phyloP scores from a whole-genome alignment of 805 yeast species.

The Metschnikowia peoriensis region DNA sequence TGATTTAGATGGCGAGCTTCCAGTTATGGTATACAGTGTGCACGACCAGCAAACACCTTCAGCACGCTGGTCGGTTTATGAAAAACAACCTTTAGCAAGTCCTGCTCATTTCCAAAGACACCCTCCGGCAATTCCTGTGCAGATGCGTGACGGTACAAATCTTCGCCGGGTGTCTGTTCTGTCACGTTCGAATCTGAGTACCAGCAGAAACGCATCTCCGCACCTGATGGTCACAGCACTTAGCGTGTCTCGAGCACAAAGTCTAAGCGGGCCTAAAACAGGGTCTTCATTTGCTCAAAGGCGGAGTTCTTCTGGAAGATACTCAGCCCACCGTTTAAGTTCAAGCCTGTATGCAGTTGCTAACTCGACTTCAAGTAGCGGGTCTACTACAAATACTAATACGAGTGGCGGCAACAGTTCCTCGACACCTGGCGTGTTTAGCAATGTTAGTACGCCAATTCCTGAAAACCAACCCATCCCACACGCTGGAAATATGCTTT shows the following conservation, averaged over 20 bases:
- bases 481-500: background rate
- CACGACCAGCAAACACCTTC: constrained; percentile 21
- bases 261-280: background rate
- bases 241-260: background rate
- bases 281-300: background rate
- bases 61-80: constrained; percentile 10
- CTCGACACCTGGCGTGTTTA: constrained; percentile 3
- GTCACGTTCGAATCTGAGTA: background rate
- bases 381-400: constrained; percentile 1
- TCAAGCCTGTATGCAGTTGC: constrained; percentile 1
- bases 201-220: background rate
- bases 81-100: background rate
- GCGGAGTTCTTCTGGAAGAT: background rate
- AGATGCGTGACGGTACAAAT: constrained; percentile 9
- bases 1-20: constrained; percentile 26
- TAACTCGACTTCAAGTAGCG: constrained; percentile 2
- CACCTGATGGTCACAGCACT: background rate
- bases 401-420: background rate
- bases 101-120: background rate
- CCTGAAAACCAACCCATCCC: background rate
- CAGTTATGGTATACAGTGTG: constrained; percentile 30
- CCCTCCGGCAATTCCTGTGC: constrained; percentile 7
- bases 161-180: constrained; percentile 2
- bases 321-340: background rate
- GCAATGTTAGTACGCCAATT: background rate